A percentile compares a stretch with the other conserved stretches of the same genome.
Conservation (phyloP, 345 rosid genomes). For the Aquilaria malaccensis region DNA sequence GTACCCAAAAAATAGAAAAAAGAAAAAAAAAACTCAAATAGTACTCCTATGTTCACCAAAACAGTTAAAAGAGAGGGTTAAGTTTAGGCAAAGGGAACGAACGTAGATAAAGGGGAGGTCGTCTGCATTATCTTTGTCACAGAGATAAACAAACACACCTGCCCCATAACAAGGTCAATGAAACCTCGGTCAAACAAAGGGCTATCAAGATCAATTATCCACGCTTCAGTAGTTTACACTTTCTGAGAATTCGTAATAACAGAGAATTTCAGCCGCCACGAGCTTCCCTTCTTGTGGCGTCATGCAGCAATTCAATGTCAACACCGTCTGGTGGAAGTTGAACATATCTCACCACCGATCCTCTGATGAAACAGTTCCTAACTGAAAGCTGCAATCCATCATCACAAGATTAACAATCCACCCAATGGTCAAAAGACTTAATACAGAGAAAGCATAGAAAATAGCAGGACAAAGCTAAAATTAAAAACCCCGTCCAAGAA, state of each 20-base stretch:
- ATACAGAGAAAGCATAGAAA: not conserved
- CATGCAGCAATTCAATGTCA: conserved; percentile 93
- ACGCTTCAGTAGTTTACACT: conserved; percentile 13
- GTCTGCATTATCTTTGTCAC: conserved; percentile 4
- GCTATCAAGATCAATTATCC: conserved; percentile 11
- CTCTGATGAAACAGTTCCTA: conserved; percentile 97
- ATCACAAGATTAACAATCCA: conserved; percentile 12
- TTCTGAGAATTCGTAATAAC: not conserved
- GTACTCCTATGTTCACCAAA: too few species aligned
- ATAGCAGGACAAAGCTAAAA: not conserved
- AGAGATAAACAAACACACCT: too few species aligned
- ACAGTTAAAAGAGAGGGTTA: not conserved
- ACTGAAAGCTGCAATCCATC: conserved; percentile 74
- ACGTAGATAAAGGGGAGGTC: not conserved
- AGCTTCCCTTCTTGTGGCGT: conserved; percentile 99
- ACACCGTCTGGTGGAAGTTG: conserved; percentile 96
- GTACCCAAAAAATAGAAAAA: too few species aligned
- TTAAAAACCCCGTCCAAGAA: not conserved
- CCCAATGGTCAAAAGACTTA: not conserved
- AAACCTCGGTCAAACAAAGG: conserved; percentile 17
- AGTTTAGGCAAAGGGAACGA: not conserved
- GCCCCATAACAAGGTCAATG: too few species aligned
- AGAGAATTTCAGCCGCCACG: conserved; percentile 62
- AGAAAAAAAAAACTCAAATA: too few species aligned
- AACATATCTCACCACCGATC: conserved; percentile 97